These are phyloP conservation scores for Diplodia seriata DNA, from an alignment of 2,329 filamentous ascomycete genomes.

Conservation along the genomic window DNA sequence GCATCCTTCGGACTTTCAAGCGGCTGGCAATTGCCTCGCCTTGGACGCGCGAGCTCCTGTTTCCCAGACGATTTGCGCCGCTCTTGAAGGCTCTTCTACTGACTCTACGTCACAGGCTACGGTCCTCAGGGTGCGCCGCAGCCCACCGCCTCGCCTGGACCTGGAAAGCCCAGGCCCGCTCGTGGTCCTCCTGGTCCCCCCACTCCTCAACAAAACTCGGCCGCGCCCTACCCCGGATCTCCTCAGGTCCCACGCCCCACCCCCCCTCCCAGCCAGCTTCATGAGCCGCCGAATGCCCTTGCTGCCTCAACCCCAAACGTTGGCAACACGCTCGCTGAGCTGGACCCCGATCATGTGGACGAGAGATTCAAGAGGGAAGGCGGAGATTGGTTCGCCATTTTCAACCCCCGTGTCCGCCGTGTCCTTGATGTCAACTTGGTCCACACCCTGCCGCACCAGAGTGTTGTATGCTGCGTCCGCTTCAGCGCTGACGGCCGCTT, in stretches of 20 bases:
- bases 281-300: constrained; percentile 41
- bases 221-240: constrained; percentile 86
- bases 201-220: constrained; percentile 90
- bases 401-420: constrained; percentile 90
- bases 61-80: constrained; percentile 38
- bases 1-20: constrained; percentile 19
- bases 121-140: constrained; percentile 77
- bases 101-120: constrained; percentile 63
- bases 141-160: constrained; percentile 82
- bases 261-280: constrained; percentile 59
- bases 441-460: constrained; percentile 91
- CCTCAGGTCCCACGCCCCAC: constrained; percentile 89
- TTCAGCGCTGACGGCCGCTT: constrained; percentile 97
- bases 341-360: constrained; percentile 85
- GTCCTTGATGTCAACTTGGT: constrained; percentile 92
- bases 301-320: constrained; percentile 53
- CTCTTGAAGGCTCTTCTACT: constrained; percentile 45
- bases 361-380: constrained; percentile 88
- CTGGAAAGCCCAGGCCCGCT: constrained; percentile 70
- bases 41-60: constrained; percentile 15
- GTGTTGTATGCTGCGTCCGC: constrained; percentile 96
- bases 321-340: constrained; percentile 78
- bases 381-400: constrained; percentile 94
- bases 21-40: constrained; percentile 28
- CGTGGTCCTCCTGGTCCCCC: constrained; percentile 73